phyloP scores from a whole-genome alignment of 805 yeast genomes.

The Grigorovia humatica region DNA sequence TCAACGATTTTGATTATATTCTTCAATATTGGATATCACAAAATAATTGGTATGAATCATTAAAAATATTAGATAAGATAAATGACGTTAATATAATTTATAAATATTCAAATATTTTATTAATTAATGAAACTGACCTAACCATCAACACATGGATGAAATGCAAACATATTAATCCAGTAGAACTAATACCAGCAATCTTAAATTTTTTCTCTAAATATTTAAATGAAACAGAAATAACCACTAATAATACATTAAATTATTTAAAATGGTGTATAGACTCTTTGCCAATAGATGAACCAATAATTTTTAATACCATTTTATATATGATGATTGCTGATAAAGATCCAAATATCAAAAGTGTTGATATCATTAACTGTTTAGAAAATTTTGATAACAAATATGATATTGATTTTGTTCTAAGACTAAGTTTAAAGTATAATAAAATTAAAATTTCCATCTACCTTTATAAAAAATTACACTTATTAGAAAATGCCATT shows the following conservation, averaged over 20 bases:
- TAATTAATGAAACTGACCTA: constrained; percentile 55
- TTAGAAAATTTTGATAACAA: constrained; percentile 34
- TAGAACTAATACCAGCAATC: constrained; percentile 64
- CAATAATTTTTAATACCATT: constrained; percentile 57
- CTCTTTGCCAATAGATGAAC: constrained; percentile 31
- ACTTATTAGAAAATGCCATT: constrained; percentile 72
- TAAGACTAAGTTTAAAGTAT: constrained; percentile 59
- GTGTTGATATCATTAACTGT: constrained; percentile 41
- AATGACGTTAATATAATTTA: constrained; percentile 44
- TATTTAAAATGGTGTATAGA: constrained; percentile 49
- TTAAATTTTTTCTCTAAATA: constrained; percentile 51
- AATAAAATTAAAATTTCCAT: constrained; percentile 57
- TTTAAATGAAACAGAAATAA: constrained; percentile 7
- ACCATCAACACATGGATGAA: constrained; percentile 76
- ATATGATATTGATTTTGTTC: constrained; percentile 57
- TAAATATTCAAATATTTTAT: constrained; percentile 55
- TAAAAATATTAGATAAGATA: constrained; percentile 43
- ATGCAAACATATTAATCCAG: constrained; percentile 41
- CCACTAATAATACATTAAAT: constrained; percentile 53
- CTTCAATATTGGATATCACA: constrained; percentile 56
- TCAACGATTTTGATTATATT: constrained; percentile 60
- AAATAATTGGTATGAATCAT: constrained; percentile 66
- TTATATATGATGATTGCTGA: constrained; percentile 52
- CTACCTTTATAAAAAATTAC: constrained; percentile 56
- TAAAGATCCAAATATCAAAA: constrained; percentile 15